Evolutionary conservation across 176 grass and related monocot genomes (phyloP).

Genomic region (Neostapfia colusana): DNA sequence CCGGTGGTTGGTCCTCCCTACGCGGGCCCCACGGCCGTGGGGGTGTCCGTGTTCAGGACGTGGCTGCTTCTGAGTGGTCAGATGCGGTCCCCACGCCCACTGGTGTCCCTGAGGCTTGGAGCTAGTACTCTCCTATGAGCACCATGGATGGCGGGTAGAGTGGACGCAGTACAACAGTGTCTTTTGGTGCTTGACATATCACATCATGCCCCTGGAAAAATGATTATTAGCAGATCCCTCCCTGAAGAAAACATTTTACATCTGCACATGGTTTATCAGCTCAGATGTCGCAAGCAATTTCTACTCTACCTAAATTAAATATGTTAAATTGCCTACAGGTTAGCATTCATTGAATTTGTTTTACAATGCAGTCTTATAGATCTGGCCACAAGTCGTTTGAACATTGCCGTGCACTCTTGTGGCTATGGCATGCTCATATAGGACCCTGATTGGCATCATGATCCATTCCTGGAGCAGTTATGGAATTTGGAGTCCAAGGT

Average conservation of each 20-base stretch:
- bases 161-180: constrained; percentile 30
- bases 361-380: neutral
- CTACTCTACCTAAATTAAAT: neutral
- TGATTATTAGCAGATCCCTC: neutral
- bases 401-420: neutral
- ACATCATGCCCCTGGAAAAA: neutral
- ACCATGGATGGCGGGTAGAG: too few relatives aligned
- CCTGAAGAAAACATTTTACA: neutral
- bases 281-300: neutral
- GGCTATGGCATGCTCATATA: neutral
- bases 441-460: neutral
- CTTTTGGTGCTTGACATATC: neutral
- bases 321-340: neutral
- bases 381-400: too few relatives aligned
- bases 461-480: neutral
- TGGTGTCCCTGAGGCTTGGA: too few relatives aligned
- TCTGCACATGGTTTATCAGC: neutral
- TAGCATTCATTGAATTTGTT: neutral
- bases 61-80: constrained; percentile 6
- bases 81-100: too few relatives aligned
- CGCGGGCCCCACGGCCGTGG: constrained; percentile 1
- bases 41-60: neutral
- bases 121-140: too few relatives aligned
- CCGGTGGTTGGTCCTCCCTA: constrained; percentile 16
- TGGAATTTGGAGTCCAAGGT: constrained; percentile 2